These are phyloP conservation scores for Phaeosphaeria sp. DNA, from an alignment of 2,329 filamentous ascomycete genomes.

Conservation along the genomic window DNA sequence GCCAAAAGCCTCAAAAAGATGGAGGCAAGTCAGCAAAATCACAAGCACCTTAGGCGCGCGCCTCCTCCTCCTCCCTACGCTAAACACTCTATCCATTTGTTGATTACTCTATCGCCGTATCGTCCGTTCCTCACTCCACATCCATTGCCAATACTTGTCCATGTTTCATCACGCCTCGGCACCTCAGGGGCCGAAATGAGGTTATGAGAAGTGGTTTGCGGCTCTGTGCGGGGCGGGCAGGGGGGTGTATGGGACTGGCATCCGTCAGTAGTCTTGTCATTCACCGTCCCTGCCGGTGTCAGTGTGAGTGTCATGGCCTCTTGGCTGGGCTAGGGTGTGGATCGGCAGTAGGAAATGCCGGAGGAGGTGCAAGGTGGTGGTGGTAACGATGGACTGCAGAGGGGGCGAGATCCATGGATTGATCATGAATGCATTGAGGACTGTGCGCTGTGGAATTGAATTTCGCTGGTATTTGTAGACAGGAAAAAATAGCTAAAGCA, in stretches of 20 bases:
- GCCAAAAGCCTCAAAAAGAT: not conserved
- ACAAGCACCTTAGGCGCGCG: not conserved
- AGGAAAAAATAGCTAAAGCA: not conserved
- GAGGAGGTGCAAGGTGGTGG: too few relatives aligned
- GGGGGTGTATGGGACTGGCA: not conserved
- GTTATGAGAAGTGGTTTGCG: not conserved
- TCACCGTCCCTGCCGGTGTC: not conserved
- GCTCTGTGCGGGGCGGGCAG: not conserved
- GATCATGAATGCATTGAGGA: too few relatives aligned
- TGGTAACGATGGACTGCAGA: not conserved
- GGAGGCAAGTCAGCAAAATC: too few relatives aligned
- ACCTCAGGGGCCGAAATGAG: not conserved
- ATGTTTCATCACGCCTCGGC: not conserved
- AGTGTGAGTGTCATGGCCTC: not conserved
- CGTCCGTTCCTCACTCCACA: not conserved
- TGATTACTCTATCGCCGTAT: not conserved
- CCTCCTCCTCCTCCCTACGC: too few relatives aligned
- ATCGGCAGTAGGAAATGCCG: not conserved
- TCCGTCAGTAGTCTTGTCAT: not conserved
- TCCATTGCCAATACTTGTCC: not conserved
- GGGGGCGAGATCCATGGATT: not conserved
- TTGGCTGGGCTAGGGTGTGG: not conserved
- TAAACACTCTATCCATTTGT: too few relatives aligned
- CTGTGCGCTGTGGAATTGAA: not conserved
- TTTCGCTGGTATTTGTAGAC: not conserved